phyloP scores from a whole-genome alignment of 1,284 basidiomycete species.

The Hymenochaete sp. region DNA sequence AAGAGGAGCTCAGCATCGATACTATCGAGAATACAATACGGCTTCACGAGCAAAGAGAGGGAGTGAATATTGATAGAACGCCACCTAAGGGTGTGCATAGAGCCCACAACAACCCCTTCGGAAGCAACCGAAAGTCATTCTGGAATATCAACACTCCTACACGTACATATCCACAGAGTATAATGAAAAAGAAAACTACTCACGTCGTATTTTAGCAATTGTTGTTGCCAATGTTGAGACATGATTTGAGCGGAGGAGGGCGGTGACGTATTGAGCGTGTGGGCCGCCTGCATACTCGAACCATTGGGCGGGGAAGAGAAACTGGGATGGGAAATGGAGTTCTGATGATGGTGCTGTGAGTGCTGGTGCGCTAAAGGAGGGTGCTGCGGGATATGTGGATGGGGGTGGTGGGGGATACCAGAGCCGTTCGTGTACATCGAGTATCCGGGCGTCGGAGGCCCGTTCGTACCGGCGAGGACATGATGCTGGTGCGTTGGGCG shows the following conservation, averaged over 20 bases:
- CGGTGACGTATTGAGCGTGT: slow-evolving; percentile 63
- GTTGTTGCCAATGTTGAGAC: slow-evolving; percentile 71
- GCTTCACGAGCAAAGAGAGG: slow-evolving; percentile 3
- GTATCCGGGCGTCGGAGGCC: slow-evolving; percentile 60
- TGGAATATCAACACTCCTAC: no score
- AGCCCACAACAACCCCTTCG: no score
- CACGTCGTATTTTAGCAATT: slow-evolving; percentile 74
- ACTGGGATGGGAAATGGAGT: slow-evolving; percentile 50
- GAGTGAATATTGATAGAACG: no score
- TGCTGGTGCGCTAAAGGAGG: slow-evolving; percentile 58
- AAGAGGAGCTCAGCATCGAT: slow-evolving; percentile 20
- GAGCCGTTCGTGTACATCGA: slow-evolving; percentile 63
- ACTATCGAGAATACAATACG: slow-evolving; percentile 15
- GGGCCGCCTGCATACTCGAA: slow-evolving; percentile 41
- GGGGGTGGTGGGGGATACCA: slow-evolving; percentile 47
- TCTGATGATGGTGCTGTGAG: slow-evolving; percentile 56
- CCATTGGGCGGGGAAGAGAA: slow-evolving; percentile 62
- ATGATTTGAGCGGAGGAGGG: slow-evolving; percentile 49
- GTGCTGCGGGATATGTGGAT: slow-evolving; percentile 40
- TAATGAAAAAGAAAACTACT: slow-evolving; percentile 25
- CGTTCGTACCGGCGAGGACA: slow-evolving; percentile 50
- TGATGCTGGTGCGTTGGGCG: slow-evolving; percentile 37
- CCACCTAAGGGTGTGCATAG: no score
- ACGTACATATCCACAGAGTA: not conserved
- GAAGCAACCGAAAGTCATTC: no score